Conservation (phyloP, 176 grass and related monocot genomes). For the Zea mays region DNA sequence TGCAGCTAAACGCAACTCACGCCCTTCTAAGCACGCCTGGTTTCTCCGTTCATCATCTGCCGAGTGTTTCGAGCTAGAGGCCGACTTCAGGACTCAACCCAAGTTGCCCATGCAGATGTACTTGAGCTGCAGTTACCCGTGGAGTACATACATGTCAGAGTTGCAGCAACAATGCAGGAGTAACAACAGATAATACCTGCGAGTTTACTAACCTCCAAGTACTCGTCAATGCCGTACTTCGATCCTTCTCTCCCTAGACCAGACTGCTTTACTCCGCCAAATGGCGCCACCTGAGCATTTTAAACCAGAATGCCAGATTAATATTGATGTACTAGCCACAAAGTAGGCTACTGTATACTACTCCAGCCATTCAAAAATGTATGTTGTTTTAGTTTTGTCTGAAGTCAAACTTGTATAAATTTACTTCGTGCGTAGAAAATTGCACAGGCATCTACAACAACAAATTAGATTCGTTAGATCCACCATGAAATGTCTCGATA, state of each 20-base stretch:
- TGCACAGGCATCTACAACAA: neutral
- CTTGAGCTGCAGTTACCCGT: constrained; percentile 68
- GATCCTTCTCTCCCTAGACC: constrained; percentile 93
- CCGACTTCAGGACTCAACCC: constrained; percentile 31
- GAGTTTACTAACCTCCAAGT: constrained; percentile 65
- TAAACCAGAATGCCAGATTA: neutral
- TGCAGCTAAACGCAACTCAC: neutral
- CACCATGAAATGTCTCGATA: neutral
- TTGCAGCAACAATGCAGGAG: neutral
- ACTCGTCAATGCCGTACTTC: constrained; percentile 91
- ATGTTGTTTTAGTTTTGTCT: neutral
- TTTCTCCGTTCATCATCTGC: neutral
- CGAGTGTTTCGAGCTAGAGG: neutral
- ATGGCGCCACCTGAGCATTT: constrained; percentile 71
- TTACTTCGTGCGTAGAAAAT: neutral
- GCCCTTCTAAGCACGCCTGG: neutral
- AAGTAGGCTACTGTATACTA: neutral
- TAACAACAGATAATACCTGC: neutral
- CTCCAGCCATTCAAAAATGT: neutral
- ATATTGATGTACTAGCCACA: neutral
- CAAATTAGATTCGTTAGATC: neutral
- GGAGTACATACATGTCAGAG: neutral
- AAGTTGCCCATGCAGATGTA: constrained; percentile 93
- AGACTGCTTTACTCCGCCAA: constrained; percentile 90
- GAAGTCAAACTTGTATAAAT: neutral